Percentiles rank a stretch among this genome's conserved stretches.
phyloP scores from a whole-genome alignment of 306 rosid genomes.

The Quercus alba region DNA sequence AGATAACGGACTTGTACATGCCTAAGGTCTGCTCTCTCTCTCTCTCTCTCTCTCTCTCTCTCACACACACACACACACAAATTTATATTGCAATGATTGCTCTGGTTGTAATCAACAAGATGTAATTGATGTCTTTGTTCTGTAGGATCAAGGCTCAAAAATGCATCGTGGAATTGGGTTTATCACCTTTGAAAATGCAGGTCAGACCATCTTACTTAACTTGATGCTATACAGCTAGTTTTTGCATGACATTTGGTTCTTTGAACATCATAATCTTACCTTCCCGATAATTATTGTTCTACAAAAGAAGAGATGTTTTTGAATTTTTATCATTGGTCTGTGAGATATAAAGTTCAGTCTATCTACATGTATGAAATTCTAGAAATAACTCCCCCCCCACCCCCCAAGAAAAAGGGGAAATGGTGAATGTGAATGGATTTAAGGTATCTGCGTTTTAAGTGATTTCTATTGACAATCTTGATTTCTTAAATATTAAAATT shows the following conservation, averaged over 20 bases:
- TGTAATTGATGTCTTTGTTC: background rate
- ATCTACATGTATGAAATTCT: no score
- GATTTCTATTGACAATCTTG: background rate
- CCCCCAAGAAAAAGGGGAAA: background rate
- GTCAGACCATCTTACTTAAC: conserved; percentile 36
- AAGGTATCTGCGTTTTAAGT: background rate
- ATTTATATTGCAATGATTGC: background rate
- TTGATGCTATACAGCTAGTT: conserved; percentile 6
- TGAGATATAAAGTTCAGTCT: no score
- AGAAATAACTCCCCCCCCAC: no score
- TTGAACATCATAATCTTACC: background rate
- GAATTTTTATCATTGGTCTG: background rate
- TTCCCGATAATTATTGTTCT: background rate
- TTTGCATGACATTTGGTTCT: background rate
- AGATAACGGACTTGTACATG: conserved; percentile 93
- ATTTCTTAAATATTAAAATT: background rate
- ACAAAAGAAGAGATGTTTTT: background rate
- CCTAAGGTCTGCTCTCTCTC: conserved; percentile 69
- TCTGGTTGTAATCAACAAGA: background rate
- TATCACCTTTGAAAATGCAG: conserved; percentile 91
- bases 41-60: background rate
- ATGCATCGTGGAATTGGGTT: conserved; percentile 94
- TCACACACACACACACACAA: background rate
- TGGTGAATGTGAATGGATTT: background rate
- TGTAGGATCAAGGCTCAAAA: conserved; percentile 91